Percentiles rank a stretch among this genome's conserved stretches.
Conservation (phyloP, 1,139 yeast genomes). For the Scheffersomyces quercinus region DNA sequence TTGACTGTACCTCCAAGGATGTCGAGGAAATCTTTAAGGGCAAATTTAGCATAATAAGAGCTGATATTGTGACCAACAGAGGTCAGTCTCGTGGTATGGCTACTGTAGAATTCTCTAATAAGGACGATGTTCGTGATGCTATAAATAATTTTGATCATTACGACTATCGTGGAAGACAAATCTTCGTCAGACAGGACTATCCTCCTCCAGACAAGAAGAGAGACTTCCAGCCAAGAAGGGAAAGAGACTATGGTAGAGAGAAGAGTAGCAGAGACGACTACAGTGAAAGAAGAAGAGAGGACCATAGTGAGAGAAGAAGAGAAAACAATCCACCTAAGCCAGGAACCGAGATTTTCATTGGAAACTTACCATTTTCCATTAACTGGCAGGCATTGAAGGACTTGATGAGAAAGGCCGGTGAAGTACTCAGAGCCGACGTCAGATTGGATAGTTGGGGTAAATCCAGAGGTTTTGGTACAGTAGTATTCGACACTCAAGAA, state of each 20-base stretch:
- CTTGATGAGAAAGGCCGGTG: constrained; percentile 75
- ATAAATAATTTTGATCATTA: constrained; percentile 70
- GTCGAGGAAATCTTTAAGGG: constrained; percentile 57
- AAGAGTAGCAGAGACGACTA: constrained; percentile 12
- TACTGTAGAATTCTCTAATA: constrained; percentile 78
- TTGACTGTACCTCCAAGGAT: constrained; percentile 58
- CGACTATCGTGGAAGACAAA: constrained; percentile 71
- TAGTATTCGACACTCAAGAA: constrained; percentile 57
- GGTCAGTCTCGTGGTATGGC: constrained; percentile 93
- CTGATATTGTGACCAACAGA: constrained; percentile 81
- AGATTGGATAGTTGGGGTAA: constrained; percentile 68
- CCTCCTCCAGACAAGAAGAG: constrained; percentile 66
- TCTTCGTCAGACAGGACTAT: constrained; percentile 86
- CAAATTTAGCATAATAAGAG: constrained; percentile 76
- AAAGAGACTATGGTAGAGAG: constrained; percentile 11
- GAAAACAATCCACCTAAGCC: constrained; percentile 24
- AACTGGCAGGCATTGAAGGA: constrained; percentile 89
- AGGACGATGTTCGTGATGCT: constrained; percentile 73
- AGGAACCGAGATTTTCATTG: constrained; percentile 75
- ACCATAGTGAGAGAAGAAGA: constrained; percentile 14
- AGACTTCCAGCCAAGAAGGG: constrained; percentile 14
- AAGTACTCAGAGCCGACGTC: constrained; percentile 79
- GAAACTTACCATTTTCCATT: constrained; percentile 77
- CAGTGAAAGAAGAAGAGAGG: constrained; percentile 9
- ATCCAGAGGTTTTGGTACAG: constrained; percentile 86